Conservation (phyloP, 345 rosid genomes). For the Sonneratia alba region DNA sequence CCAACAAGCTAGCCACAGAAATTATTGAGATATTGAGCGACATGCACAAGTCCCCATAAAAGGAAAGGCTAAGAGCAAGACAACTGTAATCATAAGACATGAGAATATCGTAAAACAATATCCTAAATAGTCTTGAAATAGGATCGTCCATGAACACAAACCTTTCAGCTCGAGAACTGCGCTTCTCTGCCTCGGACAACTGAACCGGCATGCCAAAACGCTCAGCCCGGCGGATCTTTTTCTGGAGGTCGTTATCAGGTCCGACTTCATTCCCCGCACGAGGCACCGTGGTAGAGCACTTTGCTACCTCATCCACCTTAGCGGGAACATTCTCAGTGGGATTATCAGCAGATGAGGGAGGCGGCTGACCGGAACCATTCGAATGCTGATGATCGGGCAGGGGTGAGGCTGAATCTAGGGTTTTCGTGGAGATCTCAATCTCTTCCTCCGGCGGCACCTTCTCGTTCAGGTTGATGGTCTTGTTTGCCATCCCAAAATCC, state of each 20-base stretch:
- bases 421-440: constrained; percentile 24
- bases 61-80: not conserved
- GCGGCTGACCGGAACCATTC: constrained; percentile 16
- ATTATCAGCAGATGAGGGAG: constrained; percentile 8
- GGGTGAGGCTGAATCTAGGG: constrained; percentile 24
- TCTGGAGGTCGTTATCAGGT: constrained; percentile 44
- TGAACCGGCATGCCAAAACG: constrained; percentile 74
- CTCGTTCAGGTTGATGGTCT: constrained; percentile 23
- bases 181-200: constrained; percentile 83
- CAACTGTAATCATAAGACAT: not conserved
- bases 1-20: not conserved
- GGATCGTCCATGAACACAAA: constrained; percentile 7
- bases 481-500: constrained; percentile 29
- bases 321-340: constrained; percentile 11
- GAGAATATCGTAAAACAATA: not conserved
- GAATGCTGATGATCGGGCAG: constrained; percentile 21
- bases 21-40: not conserved
- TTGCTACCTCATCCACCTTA: constrained; percentile 27
- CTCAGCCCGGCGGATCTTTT: constrained; percentile 90
- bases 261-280: constrained; percentile 18
- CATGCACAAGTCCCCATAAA: too few species aligned
- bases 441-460: constrained; percentile 12
- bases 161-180: constrained; percentile 92
- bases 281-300: constrained; percentile 17
- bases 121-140: not conserved